Conservation (phyloP, 208 protist genomes). For the Trypanosoma theileri region DNA sequence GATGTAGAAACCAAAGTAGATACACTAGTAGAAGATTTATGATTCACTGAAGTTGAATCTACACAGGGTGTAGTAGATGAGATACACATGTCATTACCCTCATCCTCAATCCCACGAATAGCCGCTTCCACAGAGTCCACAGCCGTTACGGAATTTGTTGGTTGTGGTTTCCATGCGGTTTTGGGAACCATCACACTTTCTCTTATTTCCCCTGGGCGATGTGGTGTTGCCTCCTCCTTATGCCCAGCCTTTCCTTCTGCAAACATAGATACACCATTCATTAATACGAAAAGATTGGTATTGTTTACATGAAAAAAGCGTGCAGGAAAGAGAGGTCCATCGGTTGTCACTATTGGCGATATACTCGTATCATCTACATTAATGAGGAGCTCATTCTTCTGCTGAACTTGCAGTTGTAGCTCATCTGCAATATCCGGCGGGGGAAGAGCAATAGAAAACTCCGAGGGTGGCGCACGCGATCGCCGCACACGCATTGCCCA, state of each 20-base stretch:
- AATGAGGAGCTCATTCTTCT: slow-evolving; percentile 76
- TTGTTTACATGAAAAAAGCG: slow-evolving; percentile 90
- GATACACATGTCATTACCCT: slow-evolving; percentile 21
- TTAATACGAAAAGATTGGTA: slow-evolving; percentile 87
- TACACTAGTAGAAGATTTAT: neutral
- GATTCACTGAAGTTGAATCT: neutral
- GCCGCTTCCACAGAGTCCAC: slow-evolving; percentile 75
- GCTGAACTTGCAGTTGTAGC: slow-evolving; percentile 64
- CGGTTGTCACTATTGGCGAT: slow-evolving; percentile 75
- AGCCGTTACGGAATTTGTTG: slow-evolving; percentile 4
- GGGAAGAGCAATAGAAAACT: slow-evolving; percentile 61
- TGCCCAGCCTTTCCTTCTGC: slow-evolving; percentile 75
- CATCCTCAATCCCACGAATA: slow-evolving; percentile 72
- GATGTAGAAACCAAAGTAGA: neutral
- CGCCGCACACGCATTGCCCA: slow-evolving; percentile 48
- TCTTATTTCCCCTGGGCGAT: slow-evolving; percentile 26
- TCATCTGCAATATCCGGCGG: slow-evolving; percentile 42
- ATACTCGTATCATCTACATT: slow-evolving; percentile 70
- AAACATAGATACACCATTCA: slow-evolving; percentile 89
- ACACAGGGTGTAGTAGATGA: neutral
- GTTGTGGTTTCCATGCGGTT: slow-evolving; percentile 4
- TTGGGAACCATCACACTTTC: neutral
- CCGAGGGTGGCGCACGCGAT: slow-evolving; percentile 31
- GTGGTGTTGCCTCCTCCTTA: slow-evolving; percentile 54
- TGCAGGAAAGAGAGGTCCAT: slow-evolving; percentile 24